Evolutionary conservation across 2,329 filamentous ascomycete species (phyloP), one percentile per base, ranked within the genome.

Genomic region (Fusarium sacchari): DNA sequence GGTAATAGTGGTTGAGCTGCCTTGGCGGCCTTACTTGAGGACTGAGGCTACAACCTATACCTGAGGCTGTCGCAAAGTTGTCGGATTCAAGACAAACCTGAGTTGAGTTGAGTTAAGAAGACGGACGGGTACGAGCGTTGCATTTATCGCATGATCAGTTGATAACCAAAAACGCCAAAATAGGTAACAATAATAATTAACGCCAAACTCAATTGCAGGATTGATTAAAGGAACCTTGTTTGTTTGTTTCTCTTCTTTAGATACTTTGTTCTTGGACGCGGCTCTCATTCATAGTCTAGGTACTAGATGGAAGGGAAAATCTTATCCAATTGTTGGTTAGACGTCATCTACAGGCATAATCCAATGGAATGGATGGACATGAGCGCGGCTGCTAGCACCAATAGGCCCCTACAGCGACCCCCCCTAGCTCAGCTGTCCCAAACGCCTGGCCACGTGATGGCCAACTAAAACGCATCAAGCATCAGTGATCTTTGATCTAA

Each of bases 401-500:
- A 72, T 72, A 17, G 53, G 42, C 39, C 34, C 26, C 46, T 39
- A 44, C 9, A 59, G 24, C 67, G 34, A 47, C 26, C 53, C 69
- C 32, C 28, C 26, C 28, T 42, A 36, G 59, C 34, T 58, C 20
- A 59, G 24, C 37, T 43, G 36, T 14, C 9, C 9, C 56, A 74
- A 72, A 69, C 73, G 75, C 75, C 73, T 77, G 74, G 62, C 44
- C 75, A 77, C 75, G 75, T 77, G 75, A 77, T 60, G 20, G 8
- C 4, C 26, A 28, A 53, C 44, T 53, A 43, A 32, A 55, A 53
- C 55, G 49, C 34, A n/a, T 62, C 62, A 62, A 46, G 67, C 50
- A 59, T 47, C 44, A 60, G 50, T 57, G 42, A 58, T 47, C 64
- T 64, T n/a, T 36, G 50, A 43, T 55, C 52, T 64, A 55, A 42